These are phyloP conservation scores for Lentithecium fluviatile DNA, from an alignment of 495 filamentous ascomycete species.

Conservation along the genomic window DNA sequence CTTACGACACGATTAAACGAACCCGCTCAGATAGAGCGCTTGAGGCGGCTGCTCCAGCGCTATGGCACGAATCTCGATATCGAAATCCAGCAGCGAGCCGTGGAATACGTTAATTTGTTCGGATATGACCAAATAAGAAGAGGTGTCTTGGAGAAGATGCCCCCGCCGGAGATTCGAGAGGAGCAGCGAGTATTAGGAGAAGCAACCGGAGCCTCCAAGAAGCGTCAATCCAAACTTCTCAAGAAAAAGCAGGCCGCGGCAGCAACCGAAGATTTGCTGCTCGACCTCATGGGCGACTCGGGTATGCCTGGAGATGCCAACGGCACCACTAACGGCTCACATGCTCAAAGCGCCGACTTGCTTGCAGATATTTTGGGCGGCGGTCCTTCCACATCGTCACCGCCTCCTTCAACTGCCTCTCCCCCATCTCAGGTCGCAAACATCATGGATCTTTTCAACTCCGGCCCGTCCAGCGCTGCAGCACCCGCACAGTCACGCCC, in stretches of 20 bases:
- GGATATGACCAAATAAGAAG: conserved; percentile 80
- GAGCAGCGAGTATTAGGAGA: conserved; percentile 88
- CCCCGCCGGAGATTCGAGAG: conserved; percentile 92
- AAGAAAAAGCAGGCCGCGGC: conserved; percentile 71
- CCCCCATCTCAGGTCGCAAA: conserved; percentile 62
- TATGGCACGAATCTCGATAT: conserved; percentile 83
- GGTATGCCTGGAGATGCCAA: conserved; percentile 56
- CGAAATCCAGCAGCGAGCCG: conserved; percentile 91
- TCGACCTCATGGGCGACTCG: conserved; percentile 89
- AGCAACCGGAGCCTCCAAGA: conserved; percentile 59
- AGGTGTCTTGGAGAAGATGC: conserved; percentile 96
- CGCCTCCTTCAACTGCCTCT: conserved; percentile 53
- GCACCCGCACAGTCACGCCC: conserved; percentile 37
- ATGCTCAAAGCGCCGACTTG: conserved; percentile 75
- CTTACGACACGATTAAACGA: conserved; percentile 86
- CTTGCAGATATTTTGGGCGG: conserved; percentile 81
- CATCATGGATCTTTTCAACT: conserved; percentile 85
- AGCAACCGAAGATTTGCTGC: conserved; percentile 84
- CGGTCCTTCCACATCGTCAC: conserved; percentile 48
- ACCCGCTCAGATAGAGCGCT: conserved; percentile 75
- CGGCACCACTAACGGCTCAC: conserved; percentile 59
- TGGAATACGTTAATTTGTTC: conserved; percentile 93
- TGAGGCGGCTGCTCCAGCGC: conserved; percentile 71
- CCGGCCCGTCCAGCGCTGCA: conserved; percentile 36
- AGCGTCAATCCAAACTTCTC: conserved; percentile 68